Evolutionary conservation across 129 eudicot genomes (phyloP).

Genomic region (Erigeron canadensis): DNA sequence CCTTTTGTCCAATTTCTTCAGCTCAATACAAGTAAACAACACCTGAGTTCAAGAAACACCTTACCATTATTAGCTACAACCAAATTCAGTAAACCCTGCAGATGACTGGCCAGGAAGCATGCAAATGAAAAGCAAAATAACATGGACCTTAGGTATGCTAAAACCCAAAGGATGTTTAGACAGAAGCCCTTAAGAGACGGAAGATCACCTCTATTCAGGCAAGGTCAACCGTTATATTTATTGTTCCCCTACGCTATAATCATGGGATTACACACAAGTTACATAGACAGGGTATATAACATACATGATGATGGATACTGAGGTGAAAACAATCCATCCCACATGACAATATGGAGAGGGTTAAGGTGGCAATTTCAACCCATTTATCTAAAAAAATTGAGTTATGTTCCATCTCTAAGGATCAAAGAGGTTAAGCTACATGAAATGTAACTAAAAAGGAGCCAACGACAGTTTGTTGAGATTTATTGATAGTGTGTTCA

Average conservation of each 20-base stretch:
- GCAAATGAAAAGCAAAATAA: slow-evolving; percentile 15
- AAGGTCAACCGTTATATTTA: not conserved
- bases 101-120: not conserved
- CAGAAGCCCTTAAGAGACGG: not conserved
- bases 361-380: not conserved
- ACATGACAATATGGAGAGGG: not conserved
- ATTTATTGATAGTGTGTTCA: not conserved
- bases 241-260: not conserved
- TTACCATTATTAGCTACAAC: slow-evolving; percentile 11
- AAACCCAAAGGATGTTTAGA: not conserved
- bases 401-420: not conserved
- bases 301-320: not conserved
- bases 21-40: not conserved
- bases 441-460: not conserved
- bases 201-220: not conserved
- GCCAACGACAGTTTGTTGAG: not conserved
- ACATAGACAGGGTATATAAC: not conserved
- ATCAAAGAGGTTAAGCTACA: not conserved
- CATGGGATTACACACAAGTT: not conserved
- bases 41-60: slow-evolving; percentile 30
- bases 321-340: not conserved
- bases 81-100: slow-evolving; percentile 8
- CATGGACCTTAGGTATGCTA: not conserved
- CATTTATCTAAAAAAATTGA: not conserved
- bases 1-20: slow-evolving; percentile 6